Percentiles rank a stretch among this genome's conserved stretches.
These are phyloP conservation scores for Alternaria hordeiaustralica DNA, from an alignment of 2,329 filamentous ascomycete genomes.

Conservation along the genomic window DNA sequence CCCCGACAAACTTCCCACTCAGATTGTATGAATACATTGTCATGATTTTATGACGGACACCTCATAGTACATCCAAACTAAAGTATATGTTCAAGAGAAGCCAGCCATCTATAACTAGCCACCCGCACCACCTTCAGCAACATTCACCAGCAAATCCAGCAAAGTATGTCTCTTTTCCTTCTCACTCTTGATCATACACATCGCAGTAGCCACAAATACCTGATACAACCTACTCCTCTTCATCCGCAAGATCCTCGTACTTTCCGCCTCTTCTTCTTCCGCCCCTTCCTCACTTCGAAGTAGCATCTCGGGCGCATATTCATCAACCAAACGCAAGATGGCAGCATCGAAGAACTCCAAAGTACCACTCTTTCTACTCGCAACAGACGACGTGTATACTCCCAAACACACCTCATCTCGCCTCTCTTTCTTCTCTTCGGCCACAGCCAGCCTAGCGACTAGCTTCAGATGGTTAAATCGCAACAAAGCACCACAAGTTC, in stretches of 20 bases:
- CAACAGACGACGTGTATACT: constrained; percentile 36
- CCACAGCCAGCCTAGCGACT: constrained; percentile 16
- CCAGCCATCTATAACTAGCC: neutral
- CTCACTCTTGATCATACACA: constrained; percentile 44
- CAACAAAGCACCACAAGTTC: constrained; percentile 29
- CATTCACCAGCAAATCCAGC: constrained; percentile 10
- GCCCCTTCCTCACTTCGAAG: neutral
- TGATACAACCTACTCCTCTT: constrained; percentile 36
- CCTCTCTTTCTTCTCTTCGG: neutral
- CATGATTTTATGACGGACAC: rapidly evolving
- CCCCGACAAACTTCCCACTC: too few relatives aligned
- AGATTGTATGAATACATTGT: neutral
- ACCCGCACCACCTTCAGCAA: constrained; percentile 17
- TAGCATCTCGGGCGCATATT: neutral
- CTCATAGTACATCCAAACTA: rapidly evolving
- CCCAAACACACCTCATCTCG: constrained; percentile 33
- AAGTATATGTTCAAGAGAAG: neutral
- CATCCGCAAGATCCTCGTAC: constrained; percentile 9
- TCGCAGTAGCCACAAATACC: constrained; percentile 39
- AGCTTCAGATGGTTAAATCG: constrained; percentile 44
- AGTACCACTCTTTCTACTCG: constrained; percentile 32
- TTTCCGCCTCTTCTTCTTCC: neutral
- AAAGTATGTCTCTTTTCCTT: constrained; percentile 42
- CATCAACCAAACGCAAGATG: constrained; percentile 23
- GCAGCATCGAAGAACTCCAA: constrained; percentile 36